Evolutionary conservation across 306 rosid genomes (phyloP), one percentile per base, ranked within the genome.

Genomic region (Sophora flavescens): DNA sequence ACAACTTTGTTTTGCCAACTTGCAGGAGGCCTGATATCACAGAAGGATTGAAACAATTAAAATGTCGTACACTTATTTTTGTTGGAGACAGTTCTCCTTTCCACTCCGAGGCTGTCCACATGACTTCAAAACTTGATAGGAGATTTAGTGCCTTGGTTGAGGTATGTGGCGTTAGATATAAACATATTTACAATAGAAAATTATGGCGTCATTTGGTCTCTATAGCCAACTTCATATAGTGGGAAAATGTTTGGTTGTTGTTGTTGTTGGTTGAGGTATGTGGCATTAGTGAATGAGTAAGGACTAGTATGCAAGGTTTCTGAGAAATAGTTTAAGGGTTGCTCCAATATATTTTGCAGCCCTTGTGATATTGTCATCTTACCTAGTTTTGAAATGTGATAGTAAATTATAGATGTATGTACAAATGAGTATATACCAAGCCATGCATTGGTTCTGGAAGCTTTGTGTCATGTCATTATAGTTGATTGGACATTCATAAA

Each of bases 21-120:
- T 83, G 63, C 89, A 95, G 99, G 89, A 88, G 99, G 76, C 91
- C 90, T 2, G 99, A 95, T 81, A 87, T 95, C 32, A 86, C 96
- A 0, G 91, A 89, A 73, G 97, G 99, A 54, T 78, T 95, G 81
- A 89, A 86, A 83, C 84, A 86, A 58, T 81, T 95, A 68, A 89
- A 80, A 72, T 95, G 99, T n/a, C 91, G 96, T 7, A 89, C 97
- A 0, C 98, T 92, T 70, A 92, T 95, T 72, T 95, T 95, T 70
- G 97, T 95, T 4, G 99, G 99, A 59, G 99, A 95, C 74, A 91
- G 91, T 84, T 95, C 99, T 15, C 99, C 99, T 42, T 95, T 92
- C 84, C 98, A 95, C 82, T 80, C 91, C 1, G 99, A 95, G 84
- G 96, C 99, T 53, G 88, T 95, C 48, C 85, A 92, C 82, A 95